Base-by-base conservation (phyloP, 2,329 filamentous ascomycete species). In the Stemphylium vesicarium region DNA sequence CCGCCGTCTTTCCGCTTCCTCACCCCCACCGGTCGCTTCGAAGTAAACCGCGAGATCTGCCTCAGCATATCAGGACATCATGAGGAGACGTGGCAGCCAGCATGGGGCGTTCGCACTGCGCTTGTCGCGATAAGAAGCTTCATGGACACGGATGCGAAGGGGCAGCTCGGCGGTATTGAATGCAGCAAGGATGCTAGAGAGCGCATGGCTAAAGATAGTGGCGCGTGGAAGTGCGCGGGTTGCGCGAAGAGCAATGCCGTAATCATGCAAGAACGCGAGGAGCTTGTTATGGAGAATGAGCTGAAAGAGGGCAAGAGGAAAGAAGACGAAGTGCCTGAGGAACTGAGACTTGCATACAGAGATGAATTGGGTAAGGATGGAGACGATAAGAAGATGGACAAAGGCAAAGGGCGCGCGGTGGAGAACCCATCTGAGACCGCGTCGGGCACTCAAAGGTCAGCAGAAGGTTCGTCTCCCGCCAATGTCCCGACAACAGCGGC, bases 41-140 rank as follows among this genome's bases (percentile, higher is more conserved):
- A 98, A 77, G 88, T 92, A 50, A 99, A 99, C 74, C 87, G 95
- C 63, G 94, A 98, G 80, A 98, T 99, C 66, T 99, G 95, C 73
- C 85, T 99, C 13, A 91, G 87, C 68, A 99, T 98, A 69, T 91
- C 87, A 47, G 94, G 93, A 2, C 94, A 97, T 77, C 95, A 99
- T 78, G 95, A 98, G 75, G 95, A 98, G 80, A 96, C 91, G 13
- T 99, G 95, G 95, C 94, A 97, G 82, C 95, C 95, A 0, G 95
- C 95, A 0, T 99, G 95, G 95, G 95, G 95, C 0, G 89, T 99
- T 9, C 84, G 95, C 56, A 98, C 95, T 4, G 94, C 95, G 13
- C 79, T 99, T 52, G 81, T 86, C 4, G 87, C 86, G 5, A 85
- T 98, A 43, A 81, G 95, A 50, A 89, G 86, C 65, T 97, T 97